Evolutionary conservation across 1,284 basidiomycete genomes (phyloP).

Genomic region (Boletus mariae): DNA sequence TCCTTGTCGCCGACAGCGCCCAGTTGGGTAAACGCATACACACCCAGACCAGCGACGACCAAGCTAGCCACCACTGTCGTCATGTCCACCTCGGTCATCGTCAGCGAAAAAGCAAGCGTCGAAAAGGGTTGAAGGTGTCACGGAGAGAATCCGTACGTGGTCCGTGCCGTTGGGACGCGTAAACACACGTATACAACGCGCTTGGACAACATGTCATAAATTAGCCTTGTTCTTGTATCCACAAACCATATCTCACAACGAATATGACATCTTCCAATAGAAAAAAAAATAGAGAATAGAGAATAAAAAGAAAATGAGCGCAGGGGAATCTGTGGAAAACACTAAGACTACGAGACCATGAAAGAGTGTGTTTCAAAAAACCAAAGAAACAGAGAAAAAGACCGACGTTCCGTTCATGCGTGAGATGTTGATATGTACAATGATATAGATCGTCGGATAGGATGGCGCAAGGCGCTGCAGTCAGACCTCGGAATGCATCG

Average conservation of each 20-base stretch:
- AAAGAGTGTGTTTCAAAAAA: background rate
- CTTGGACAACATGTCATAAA: background rate
- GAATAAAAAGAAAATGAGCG: background rate
- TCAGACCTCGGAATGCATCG: slow-evolving; percentile 23
- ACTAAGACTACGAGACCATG: background rate
- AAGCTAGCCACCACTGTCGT: slow-evolving; percentile 15
- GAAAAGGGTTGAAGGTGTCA: background rate
- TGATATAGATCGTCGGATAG: background rate
- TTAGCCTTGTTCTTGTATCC: background rate
- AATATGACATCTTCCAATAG: background rate
- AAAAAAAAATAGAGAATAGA: background rate
- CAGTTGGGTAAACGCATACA: slow-evolving; percentile 20
- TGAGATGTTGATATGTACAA: slow-evolving; percentile 12
- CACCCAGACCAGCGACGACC: slow-evolving; percentile 18
- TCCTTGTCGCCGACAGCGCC: background rate
- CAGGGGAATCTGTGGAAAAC: background rate
- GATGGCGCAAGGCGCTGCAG: background rate
- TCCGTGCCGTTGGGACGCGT: background rate
- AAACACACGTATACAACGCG: slow-evolving; percentile 25
- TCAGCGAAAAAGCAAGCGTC: background rate
- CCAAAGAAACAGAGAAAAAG: background rate
- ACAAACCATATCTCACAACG: background rate
- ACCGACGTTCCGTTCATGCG: slow-evolving; percentile 3
- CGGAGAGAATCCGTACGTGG: no score
- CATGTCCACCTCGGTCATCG: background rate